Percentiles rank a stretch among this genome's conserved stretches.
phyloP scores from a whole-genome alignment of 2,329 filamentous ascomycete species.

The Pezicula rhizophila region DNA sequence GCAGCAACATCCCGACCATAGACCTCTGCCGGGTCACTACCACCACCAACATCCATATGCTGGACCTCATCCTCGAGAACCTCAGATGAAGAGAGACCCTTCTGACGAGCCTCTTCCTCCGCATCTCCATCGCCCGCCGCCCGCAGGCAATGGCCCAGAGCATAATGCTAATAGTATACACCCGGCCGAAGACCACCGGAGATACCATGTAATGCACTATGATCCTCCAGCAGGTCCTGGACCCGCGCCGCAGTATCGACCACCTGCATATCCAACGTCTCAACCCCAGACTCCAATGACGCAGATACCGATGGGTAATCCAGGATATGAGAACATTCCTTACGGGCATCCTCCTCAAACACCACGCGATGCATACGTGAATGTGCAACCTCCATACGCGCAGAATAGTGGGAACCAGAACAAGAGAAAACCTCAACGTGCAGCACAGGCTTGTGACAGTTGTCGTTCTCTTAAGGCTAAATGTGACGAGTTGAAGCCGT shows the following conservation, averaged over 20 bases:
- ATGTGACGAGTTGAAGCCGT: slow-evolving; percentile 80
- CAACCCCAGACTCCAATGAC: slow-evolving; percentile 21
- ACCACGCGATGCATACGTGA: slow-evolving; percentile 15
- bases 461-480: slow-evolving; percentile 85
- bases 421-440: slow-evolving; percentile 24
- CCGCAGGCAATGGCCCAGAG: slow-evolving; percentile 21
- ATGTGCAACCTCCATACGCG: neutral
- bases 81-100: slow-evolving; percentile 46
- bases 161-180: slow-evolving; percentile 18
- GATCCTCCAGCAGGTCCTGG: slow-evolving; percentile 8
- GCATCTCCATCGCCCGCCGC: slow-evolving; percentile 33
- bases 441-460: slow-evolving; percentile 75
- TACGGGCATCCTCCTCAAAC: slow-evolving; percentile 11
- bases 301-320: slow-evolving; percentile 14
- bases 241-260: slow-evolving; percentile 1
- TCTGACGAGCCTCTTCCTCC: slow-evolving; percentile 28
- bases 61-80: slow-evolving; percentile 29
- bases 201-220: slow-evolving; percentile 14
- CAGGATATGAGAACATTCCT: neutral
- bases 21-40: slow-evolving; percentile 21
- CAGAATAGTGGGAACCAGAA: slow-evolving; percentile 5
- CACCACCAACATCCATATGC: slow-evolving; percentile 22
- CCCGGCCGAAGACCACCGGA: slow-evolving; percentile 19
- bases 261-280: neutral
- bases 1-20: slow-evolving; percentile 40